These are phyloP conservation scores for Onygenales sp. DNA, from an alignment of 2,329 filamentous ascomycete genomes.

Conservation along the genomic window DNA sequence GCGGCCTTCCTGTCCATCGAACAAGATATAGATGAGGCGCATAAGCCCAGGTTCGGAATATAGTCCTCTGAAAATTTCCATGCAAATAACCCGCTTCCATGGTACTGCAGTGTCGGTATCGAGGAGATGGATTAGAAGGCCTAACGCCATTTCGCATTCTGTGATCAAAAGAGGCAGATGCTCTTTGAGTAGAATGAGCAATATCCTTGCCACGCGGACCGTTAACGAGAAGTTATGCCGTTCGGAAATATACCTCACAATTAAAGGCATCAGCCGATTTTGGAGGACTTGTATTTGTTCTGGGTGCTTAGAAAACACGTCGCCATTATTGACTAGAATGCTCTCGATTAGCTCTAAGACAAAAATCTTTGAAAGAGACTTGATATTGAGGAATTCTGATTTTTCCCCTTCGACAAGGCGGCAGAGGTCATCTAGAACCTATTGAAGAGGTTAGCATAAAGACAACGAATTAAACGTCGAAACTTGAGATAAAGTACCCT, in stretches of 20 bases:
- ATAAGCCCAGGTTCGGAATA: slow-evolving; percentile 74
- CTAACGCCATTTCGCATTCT: slow-evolving; percentile 76
- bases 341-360: slow-evolving; percentile 89
- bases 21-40: slow-evolving; percentile 68
- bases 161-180: slow-evolving; percentile 64
- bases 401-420: slow-evolving; percentile 76
- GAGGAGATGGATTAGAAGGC: slow-evolving; percentile 72
- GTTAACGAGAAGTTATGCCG: slow-evolving; percentile 72
- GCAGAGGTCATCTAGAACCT: slow-evolving; percentile 84
- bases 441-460: slow-evolving; percentile 11
- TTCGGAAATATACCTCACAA: slow-evolving; percentile 68
- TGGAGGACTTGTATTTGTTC: slow-evolving; percentile 76
- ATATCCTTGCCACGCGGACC: slow-evolving; percentile 69
- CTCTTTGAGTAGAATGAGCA: slow-evolving; percentile 70
- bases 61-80: slow-evolving; percentile 81
- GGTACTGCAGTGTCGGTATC: slow-evolving; percentile 68
- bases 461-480: slow-evolving; percentile 4
- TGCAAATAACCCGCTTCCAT: slow-evolving; percentile 84
- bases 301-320: slow-evolving; percentile 65
- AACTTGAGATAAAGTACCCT: slow-evolving; percentile 40
- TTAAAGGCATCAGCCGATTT: slow-evolving; percentile 69
- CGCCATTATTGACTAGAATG: slow-evolving; percentile 74
- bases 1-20: slow-evolving; percentile 62
- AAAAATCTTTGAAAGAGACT: slow-evolving; percentile 69
- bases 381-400: slow-evolving; percentile 71